phyloP scores from a whole-genome alignment of 1,284 basidiomycete species.

The Ceratobasidium sp. region DNA sequence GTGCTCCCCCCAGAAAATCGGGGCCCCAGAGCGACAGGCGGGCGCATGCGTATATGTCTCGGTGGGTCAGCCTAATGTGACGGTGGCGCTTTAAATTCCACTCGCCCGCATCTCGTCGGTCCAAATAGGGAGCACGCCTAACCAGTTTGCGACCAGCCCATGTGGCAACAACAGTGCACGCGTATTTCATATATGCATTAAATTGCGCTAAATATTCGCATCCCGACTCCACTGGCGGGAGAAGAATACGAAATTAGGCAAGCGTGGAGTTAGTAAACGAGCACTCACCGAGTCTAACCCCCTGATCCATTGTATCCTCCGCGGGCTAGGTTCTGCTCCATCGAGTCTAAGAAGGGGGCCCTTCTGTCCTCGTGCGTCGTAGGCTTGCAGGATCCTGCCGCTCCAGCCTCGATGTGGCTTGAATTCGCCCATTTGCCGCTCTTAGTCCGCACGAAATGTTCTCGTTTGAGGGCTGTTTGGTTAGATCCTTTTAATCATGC shows the following conservation, averaged over 20 bases:
- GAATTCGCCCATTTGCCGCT: no score
- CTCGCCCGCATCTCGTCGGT: no score
- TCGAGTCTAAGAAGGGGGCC: neutral
- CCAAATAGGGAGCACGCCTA: neutral
- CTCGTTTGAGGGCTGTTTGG: neutral
- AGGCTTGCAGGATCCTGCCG: neutral
- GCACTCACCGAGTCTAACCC: neutral
- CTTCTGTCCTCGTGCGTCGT: neutral
- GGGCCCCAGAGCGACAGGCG: no score
- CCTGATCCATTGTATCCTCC: neutral
- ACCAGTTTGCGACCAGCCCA: neutral
- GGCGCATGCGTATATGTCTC: no score
- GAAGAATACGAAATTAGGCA: neutral
- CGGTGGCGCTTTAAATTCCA: slow-evolving; percentile 9
- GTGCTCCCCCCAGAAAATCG: no score
- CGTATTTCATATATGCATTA: neutral
- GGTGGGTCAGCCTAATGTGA: neutral
- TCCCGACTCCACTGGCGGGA: neutral
- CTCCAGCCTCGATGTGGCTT: neutral
- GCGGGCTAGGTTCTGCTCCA: neutral
- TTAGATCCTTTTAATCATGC: neutral
- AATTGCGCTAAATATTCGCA: neutral
- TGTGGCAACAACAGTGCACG: neutral
- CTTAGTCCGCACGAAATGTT: no score
- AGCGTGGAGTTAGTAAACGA: neutral